Conservation (phyloP, 2,329 filamentous ascomycete species). For the Blastomyces parvus region DNA sequence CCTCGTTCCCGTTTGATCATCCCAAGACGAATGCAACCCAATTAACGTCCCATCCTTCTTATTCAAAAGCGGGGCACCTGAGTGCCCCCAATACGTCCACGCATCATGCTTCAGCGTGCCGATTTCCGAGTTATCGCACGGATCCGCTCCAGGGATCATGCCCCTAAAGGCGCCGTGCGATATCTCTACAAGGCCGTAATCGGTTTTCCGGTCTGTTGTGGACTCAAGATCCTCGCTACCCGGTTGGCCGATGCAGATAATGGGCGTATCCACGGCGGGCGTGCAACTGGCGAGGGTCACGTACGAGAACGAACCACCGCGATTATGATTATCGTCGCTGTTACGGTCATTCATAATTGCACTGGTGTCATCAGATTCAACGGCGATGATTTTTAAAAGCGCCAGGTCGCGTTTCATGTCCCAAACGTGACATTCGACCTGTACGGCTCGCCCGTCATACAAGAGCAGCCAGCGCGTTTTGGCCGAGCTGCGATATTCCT, state of each 20-base stretch:
- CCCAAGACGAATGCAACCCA: constrained; percentile 47
- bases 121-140: constrained; percentile 45
- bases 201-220: constrained; percentile 27
- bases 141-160: constrained; percentile 30
- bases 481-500: constrained; percentile 24
- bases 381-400: constrained; percentile 34
- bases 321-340: background rate
- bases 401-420: constrained; percentile 40
- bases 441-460: constrained; percentile 32
- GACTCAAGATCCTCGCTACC: constrained; percentile 40
- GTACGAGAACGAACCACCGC: constrained; percentile 15
- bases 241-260: constrained; percentile 36
- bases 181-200: constrained; percentile 42
- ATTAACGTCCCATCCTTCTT: constrained; percentile 33
- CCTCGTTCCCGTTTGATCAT: constrained; percentile 44
- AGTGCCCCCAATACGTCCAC: constrained; percentile 52
- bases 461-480: constrained; percentile 38
- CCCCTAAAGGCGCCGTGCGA: constrained; percentile 39
- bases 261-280: constrained; percentile 15
- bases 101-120: constrained; percentile 45
- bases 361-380: constrained; percentile 17
- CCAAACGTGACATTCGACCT: constrained; percentile 35
- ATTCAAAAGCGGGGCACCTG: constrained; percentile 42
- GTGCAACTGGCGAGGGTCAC: constrained; percentile 4
- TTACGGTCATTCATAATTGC: background rate